These are phyloP conservation scores for Cyberlindnera mississippiensis DNA, from an alignment of 805 yeast species.

Conservation along the genomic window DNA sequence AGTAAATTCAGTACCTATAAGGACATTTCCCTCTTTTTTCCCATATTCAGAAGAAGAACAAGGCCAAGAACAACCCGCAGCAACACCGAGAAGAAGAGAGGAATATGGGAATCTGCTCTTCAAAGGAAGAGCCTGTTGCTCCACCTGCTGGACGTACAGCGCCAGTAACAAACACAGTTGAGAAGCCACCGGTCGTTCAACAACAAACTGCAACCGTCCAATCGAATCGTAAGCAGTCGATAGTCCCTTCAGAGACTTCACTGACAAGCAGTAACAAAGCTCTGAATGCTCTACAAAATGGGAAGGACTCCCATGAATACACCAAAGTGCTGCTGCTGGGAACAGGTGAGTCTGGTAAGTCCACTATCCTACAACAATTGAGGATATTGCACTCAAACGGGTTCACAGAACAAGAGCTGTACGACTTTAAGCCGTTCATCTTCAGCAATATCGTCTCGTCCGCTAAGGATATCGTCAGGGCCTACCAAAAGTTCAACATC, in stretches of 20 bases:
- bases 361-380: slow-evolving; percentile 43
- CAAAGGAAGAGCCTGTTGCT: slow-evolving; percentile 19
- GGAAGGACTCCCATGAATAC: slow-evolving; percentile 39
- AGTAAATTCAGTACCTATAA: too few relatives aligned
- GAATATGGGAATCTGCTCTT: slow-evolving; percentile 24
- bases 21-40: too few relatives aligned
- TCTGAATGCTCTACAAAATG: slow-evolving; percentile 3
- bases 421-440: slow-evolving; percentile 74
- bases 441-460: slow-evolving; percentile 75
- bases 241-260: slow-evolving; percentile 24
- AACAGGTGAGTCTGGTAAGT: slow-evolving; percentile 61
- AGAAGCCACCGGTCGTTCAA: too few relatives aligned
- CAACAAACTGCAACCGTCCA: not conserved
- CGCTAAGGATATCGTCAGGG: slow-evolving; percentile 64
- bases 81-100: not conserved
- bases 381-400: slow-evolving; percentile 40
- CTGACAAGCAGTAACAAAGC: slow-evolving; percentile 10
- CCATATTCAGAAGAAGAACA: too few relatives aligned
- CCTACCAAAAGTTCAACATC: slow-evolving; percentile 48
- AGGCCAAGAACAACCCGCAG: too few relatives aligned
- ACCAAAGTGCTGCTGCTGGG: slow-evolving; percentile 75
- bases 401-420: slow-evolving; percentile 52
- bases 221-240: slow-evolving; percentile 18
- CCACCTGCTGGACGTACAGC: too few relatives aligned
- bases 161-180: too few relatives aligned